These are phyloP conservation scores for Suillus decipiens DNA, from an alignment of 768 basidiomycete species.

Conservation along the genomic window DNA sequence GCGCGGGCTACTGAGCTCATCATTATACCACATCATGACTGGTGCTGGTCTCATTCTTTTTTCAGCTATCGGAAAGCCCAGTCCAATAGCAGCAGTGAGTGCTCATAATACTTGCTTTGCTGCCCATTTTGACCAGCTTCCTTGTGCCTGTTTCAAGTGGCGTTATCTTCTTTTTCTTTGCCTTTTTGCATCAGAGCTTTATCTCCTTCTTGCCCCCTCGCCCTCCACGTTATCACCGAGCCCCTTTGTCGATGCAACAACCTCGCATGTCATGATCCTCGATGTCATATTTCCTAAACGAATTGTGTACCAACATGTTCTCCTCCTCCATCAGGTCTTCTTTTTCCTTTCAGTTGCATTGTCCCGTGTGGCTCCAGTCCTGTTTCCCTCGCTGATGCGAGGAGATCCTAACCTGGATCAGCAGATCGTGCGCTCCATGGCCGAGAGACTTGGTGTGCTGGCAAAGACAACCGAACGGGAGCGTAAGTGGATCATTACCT, in stretches of 20 bases:
- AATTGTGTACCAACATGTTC: conserved; percentile 74
- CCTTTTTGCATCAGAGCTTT: conserved; percentile 62
- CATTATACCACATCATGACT: conserved; percentile 68
- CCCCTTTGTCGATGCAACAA: conserved; percentile 24
- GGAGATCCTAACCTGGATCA: conserved; percentile 31
- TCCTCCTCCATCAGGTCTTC: conserved; percentile 77
- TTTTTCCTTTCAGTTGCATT: conserved; percentile 74
- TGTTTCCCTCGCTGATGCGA: conserved; percentile 45
- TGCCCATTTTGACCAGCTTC: conserved; percentile 17
- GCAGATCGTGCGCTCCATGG: conserved; percentile 36
- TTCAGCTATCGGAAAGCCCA: conserved; percentile 60
- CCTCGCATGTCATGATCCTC: conserved; percentile 32
- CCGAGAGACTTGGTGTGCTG: conserved; percentile 45
- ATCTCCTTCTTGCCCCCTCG: conserved; percentile 63
- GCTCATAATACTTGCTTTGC: conserved; percentile 2
- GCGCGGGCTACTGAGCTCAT: conserved; percentile 61
- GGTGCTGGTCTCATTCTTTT: conserved; percentile 59
- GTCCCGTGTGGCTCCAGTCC: conserved; percentile 65
- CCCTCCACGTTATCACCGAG: conserved; percentile 33
- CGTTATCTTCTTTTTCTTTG: conserved; percentile 72
- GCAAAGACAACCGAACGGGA: conserved; percentile 54
- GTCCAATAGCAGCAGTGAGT: conserved; percentile 67
- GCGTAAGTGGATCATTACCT: conserved; percentile 35
- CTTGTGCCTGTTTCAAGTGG: conserved; percentile 53
- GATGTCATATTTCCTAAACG: conserved; percentile 58